These are phyloP conservation scores for Spathaspora gorwiae DNA, from an alignment of 805 yeast genomes.

Conservation along the genomic window DNA sequence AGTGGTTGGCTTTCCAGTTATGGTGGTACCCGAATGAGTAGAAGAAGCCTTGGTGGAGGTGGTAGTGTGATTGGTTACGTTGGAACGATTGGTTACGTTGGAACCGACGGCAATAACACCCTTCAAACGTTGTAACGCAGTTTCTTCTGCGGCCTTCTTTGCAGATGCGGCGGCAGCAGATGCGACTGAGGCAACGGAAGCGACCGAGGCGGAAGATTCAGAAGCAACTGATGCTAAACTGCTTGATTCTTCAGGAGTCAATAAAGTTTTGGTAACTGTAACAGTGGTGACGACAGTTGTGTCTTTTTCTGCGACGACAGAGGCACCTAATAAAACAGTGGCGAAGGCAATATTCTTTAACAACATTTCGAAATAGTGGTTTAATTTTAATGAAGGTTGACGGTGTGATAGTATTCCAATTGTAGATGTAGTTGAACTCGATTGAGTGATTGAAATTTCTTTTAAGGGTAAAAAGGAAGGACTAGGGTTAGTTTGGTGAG, in stretches of 20 bases:
- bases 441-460: background rate
- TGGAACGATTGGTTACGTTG: constrained; percentile 1
- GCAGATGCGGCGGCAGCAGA: constrained; percentile 6
- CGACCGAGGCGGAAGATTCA: constrained; percentile 12
- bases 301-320: constrained; percentile 16
- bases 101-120: constrained; percentile 10
- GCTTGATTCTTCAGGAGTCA: constrained; percentile 43
- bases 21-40: constrained; percentile 7
- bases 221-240: constrained; percentile 20
- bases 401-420: background rate
- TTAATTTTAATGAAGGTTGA: background rate
- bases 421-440: no score
- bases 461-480: constrained; percentile 11
- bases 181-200: constrained; percentile 6
- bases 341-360: constrained; percentile 6
- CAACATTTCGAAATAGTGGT: constrained; percentile 4
- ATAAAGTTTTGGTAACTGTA: constrained; percentile 43
- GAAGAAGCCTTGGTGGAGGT: constrained; percentile 8
- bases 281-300: constrained; percentile 42
- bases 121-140: constrained; percentile 7
- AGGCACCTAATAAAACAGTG: constrained; percentile 10
- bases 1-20: constrained; percentile 2
- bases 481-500: constrained; percentile 11
- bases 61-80: constrained; percentile 5
- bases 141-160: constrained; percentile 5